phyloP scores from a whole-genome alignment of 148 eudicot genomes.

The Spergularia bocconei region DNA sequence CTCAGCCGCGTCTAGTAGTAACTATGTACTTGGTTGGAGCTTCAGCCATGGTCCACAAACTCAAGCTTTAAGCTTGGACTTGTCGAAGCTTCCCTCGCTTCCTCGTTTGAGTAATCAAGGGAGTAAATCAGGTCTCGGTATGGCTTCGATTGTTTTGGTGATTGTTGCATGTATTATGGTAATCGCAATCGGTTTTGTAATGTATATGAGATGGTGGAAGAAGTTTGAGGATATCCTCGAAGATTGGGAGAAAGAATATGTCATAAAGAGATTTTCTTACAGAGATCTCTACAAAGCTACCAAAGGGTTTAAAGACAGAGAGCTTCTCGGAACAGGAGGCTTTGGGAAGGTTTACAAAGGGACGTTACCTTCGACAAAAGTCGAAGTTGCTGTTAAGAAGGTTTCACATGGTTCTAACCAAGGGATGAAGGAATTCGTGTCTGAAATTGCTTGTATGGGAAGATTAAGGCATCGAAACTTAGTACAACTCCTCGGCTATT shows the following conservation, averaged over 20 bases:
- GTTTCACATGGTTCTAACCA: slow-evolving; percentile 43
- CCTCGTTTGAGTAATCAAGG: slow-evolving; percentile 27
- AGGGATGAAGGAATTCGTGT: slow-evolving; percentile 43
- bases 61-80: slow-evolving; percentile 25
- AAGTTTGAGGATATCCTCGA: slow-evolving; percentile 48
- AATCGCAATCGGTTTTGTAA: slow-evolving; percentile 6
- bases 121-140: not conserved
- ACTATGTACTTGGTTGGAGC: slow-evolving; percentile 46
- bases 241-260: slow-evolving; percentile 53
- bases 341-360: slow-evolving; percentile 47
- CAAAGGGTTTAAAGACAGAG: slow-evolving; percentile 47
- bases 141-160: slow-evolving; percentile 20
- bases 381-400: slow-evolving; percentile 38
- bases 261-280: slow-evolving; percentile 44
- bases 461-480: slow-evolving; percentile 43
- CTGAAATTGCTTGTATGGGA: slow-evolving; percentile 41
- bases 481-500: slow-evolving; percentile 45
- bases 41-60: slow-evolving; percentile 24
- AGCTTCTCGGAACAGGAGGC: slow-evolving; percentile 38
- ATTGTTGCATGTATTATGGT: slow-evolving; percentile 20
- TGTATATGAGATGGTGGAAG: slow-evolving; percentile 34
- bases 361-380: slow-evolving; percentile 24
- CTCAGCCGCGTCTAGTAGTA: slow-evolving; percentile 31
- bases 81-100: slow-evolving; percentile 41
- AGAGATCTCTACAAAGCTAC: slow-evolving; percentile 48